phyloP scores from a whole-genome alignment of 1,284 basidiomycete genomes.

The Sparassis latifolia region DNA sequence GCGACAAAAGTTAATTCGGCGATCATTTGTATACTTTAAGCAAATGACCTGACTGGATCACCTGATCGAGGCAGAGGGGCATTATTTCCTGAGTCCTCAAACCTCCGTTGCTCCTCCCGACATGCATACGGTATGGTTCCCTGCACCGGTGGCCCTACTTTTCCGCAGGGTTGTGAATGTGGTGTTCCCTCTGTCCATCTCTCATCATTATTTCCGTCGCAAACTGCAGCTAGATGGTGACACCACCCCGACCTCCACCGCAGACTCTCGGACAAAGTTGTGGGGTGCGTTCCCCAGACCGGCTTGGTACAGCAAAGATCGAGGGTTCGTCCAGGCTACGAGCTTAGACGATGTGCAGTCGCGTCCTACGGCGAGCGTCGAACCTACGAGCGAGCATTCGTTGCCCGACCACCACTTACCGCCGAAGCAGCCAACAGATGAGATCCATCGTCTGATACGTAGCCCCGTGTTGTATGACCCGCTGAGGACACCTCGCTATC shows the following conservation, averaged over 20 bases:
- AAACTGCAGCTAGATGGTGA: conserved; percentile 1
- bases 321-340: neutral
- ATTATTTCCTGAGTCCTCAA: too few relatives aligned
- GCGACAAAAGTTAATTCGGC: too few relatives aligned
- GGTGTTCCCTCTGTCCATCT: conserved; percentile 58
- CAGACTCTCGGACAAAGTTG: conserved; percentile 7
- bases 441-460: conserved; percentile 68
- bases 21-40: too few relatives aligned
- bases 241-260: neutral
- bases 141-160: conserved; percentile 49
- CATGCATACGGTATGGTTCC: conserved; percentile 56
- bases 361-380: neutral
- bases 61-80: too few relatives aligned
- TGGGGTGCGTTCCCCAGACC: conserved; percentile 13
- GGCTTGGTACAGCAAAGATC: neutral
- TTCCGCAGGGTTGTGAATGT: conserved; percentile 61
- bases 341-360: neutral
- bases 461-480: conserved; percentile 73
- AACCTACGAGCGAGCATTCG: neutral
- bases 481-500: conserved; percentile 74
- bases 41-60: too few relatives aligned
- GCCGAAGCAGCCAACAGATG: conserved; percentile 28
- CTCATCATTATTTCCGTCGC: conserved; percentile 49
- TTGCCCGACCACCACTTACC: neutral
- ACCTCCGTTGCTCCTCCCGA: neutral